Evolutionary conservation across 2,329 filamentous ascomycete genomes (phyloP).

Genomic region (Talaromyces sp.): DNA sequence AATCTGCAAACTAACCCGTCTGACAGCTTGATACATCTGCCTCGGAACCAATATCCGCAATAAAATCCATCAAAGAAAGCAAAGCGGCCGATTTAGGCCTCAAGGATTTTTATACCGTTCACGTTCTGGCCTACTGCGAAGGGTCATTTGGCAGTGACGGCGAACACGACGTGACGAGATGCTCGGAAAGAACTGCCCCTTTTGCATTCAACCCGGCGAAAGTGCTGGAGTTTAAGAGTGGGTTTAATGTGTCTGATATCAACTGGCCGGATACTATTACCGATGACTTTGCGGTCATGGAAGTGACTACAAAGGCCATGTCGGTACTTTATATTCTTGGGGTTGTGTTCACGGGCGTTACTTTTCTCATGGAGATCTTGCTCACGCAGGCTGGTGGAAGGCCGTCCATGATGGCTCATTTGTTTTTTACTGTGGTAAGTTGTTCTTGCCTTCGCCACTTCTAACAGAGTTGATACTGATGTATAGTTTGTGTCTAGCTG

Average conservation of each 20-base stretch:
- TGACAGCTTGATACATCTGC: conserved; percentile 52
- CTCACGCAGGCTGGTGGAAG: conserved; percentile 41
- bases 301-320: conserved; percentile 45
- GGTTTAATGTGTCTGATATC: conserved; percentile 47
- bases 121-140: conserved; percentile 57
- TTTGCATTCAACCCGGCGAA: conserved; percentile 53
- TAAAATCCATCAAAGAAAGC: conserved; percentile 23
- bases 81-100: conserved; percentile 47
- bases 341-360: conserved; percentile 47
- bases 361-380: conserved; percentile 42
- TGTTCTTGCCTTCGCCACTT: conserved; percentile 2
- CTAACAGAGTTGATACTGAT: background rate
- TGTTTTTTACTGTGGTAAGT: conserved; percentile 41
- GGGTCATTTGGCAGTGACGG: conserved; percentile 37
- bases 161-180: conserved; percentile 40
- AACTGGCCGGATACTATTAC: conserved; percentile 52
- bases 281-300: conserved; percentile 49
- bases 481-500: conserved; percentile 26
- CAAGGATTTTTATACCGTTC: conserved; percentile 56
- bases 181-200: conserved; percentile 48
- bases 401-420: conserved; percentile 45
- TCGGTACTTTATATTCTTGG: conserved; percentile 57
- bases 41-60: conserved; percentile 37
- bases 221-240: conserved; percentile 45
- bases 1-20: conserved; percentile 1